These are phyloP conservation scores for Cupressus sempervirens DNA, from an alignment of 75 land plant species.

Conservation along the genomic window DNA sequence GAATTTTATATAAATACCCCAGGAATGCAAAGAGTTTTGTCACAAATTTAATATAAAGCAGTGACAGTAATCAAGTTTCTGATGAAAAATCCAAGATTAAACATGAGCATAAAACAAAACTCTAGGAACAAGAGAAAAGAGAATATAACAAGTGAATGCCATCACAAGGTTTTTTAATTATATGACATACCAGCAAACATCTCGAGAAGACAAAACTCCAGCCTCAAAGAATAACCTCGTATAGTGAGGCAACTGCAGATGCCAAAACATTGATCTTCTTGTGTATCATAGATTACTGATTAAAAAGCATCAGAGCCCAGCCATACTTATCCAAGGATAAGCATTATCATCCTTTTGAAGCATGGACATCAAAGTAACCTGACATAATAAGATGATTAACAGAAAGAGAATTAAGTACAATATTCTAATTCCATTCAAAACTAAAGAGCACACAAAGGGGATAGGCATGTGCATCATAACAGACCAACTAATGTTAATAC, in stretches of 20 bases:
- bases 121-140: neutral
- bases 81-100: neutral
- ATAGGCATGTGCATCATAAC: neutral
- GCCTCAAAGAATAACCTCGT: neutral
- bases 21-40: neutral
- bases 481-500: neutral
- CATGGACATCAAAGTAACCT: conserved; percentile 4
- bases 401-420: neutral
- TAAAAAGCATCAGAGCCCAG: neutral
- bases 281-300: neutral
- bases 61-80: neutral
- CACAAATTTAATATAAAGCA: neutral
- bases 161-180: neutral
- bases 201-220: neutral
- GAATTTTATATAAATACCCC: neutral
- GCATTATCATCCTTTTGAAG: neutral
- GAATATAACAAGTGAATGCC: neutral
- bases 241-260: neutral
- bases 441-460: neutral
- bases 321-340: conserved; percentile 7
- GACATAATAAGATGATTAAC: neutral
- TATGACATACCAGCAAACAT: neutral
- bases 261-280: neutral
- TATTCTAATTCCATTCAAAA: neutral
- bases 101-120: neutral